Conservation (phyloP, 2,329 filamentous ascomycete genomes). For the Cercospora sesami region DNA sequence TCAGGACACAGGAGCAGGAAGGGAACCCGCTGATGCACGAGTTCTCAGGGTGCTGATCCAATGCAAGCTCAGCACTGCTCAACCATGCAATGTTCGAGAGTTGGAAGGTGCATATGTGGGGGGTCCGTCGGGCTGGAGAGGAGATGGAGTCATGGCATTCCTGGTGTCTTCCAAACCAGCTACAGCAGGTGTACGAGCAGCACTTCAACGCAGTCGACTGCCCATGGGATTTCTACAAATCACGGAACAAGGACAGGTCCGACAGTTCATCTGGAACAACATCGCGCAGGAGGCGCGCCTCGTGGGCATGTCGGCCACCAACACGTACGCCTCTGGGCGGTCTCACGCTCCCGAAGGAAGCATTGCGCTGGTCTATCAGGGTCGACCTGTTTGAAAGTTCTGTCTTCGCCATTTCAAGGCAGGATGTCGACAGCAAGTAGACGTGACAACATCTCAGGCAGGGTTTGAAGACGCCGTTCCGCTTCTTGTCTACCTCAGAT, state of each 20-base stretch:
- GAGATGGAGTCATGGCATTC: slow-evolving; percentile 65
- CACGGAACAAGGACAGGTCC: slow-evolving; percentile 56
- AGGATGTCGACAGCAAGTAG: background rate
- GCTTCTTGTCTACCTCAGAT: background rate
- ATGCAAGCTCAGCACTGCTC: slow-evolving; percentile 63
- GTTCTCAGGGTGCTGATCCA: slow-evolving; percentile 56
- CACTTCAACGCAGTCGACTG: slow-evolving; percentile 64
- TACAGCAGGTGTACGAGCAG: slow-evolving; percentile 75
- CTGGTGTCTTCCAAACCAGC: slow-evolving; percentile 68
- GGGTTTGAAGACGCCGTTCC: background rate
- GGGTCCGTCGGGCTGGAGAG: slow-evolving; percentile 72
- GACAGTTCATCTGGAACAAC: slow-evolving; percentile 73
- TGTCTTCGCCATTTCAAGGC: background rate
- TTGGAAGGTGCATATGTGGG: slow-evolving; percentile 75
- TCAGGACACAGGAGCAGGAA: background rate
- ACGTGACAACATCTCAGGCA: background rate
- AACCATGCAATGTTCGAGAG: slow-evolving; percentile 67
- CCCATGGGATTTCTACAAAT: slow-evolving; percentile 73
- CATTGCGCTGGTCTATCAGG: slow-evolving; percentile 10
- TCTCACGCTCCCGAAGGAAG: background rate
- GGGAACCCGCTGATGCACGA: background rate
- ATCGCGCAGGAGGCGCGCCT: slow-evolving; percentile 63
- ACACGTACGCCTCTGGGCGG: background rate
- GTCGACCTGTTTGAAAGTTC: background rate
- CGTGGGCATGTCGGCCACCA: slow-evolving; percentile 49